Conservation (phyloP, 2,329 filamentous ascomycete species). For the Colletotrichum sp. region DNA sequence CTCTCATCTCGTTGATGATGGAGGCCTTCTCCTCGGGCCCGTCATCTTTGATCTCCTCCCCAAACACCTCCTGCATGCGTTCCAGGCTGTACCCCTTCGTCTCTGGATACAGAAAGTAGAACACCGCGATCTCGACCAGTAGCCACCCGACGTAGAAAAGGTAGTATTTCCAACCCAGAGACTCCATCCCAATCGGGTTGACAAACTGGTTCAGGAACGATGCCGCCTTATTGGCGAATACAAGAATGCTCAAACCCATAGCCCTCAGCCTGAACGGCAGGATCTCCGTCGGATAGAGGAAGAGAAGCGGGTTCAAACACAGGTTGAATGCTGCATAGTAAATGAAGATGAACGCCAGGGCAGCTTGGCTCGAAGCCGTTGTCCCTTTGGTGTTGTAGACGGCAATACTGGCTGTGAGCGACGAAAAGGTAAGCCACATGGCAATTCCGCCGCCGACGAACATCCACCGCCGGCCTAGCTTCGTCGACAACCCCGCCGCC, state of each 20-base stretch:
- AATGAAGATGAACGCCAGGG: constrained; percentile 40
- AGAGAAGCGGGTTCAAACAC: not conserved
- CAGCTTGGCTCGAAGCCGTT: not conserved
- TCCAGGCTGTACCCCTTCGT: not conserved
- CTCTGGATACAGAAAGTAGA: not conserved
- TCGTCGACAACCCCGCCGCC: not conserved
- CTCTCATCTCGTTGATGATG: not conserved
- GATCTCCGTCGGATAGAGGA: constrained; percentile 29
- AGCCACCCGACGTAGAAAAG: constrained; percentile 19
- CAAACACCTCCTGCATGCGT: not conserved
- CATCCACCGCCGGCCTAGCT: constrained; percentile 20
- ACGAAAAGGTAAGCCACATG: constrained; percentile 9
- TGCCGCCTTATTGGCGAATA: constrained; percentile 25
- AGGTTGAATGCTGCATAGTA: constrained; percentile 27
- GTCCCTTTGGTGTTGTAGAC: not conserved
- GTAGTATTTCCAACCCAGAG: constrained; percentile 28
- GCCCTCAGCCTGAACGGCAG: constrained; percentile 30
- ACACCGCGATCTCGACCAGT: not conserved
- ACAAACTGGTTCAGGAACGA: constrained; percentile 41
- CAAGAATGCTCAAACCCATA: constrained; percentile 29
- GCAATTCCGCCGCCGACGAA: constrained; percentile 28
- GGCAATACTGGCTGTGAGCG: not conserved
- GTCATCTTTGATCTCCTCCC: not conserved
- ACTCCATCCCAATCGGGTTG: constrained; percentile 32
- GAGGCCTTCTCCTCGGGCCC: not conserved